Base-by-base conservation (phyloP, 2,329 filamentous ascomycete genomes). In the Reticulascus tulasneorum region DNA sequence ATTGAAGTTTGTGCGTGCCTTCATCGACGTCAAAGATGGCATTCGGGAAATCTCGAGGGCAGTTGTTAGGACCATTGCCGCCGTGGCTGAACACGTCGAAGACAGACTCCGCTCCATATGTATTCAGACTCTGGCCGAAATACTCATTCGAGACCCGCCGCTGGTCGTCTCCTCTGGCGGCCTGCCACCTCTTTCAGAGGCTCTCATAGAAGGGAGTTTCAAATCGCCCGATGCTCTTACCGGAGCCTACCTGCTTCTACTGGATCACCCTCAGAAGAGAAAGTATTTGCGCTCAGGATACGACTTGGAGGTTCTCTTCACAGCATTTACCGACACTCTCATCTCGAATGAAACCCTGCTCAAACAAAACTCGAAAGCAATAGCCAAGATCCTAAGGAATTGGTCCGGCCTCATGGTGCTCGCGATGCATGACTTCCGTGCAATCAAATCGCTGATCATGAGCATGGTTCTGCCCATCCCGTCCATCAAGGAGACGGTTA, bases 21-120 rank as follows among this genome's bases (percentile, higher is more conserved):
- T 98, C 53, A 69, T 98, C 4, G 93, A 98, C 55, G 88, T 97
- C 46, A 96, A 96, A 55, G 87, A 89, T 45, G 93, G 93, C 9
- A 82, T 94, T 8, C 76, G 79, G 45, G 91, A 98, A 57, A 76
- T 98, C 23, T 94, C 93, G 2, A 77, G 86, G 40, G 83, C 87
- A 1, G 81, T 98, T 15, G 85, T 94, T 7, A 80, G 93, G 36
- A 93, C 91, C 7, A 82, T 98, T 38, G 87, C 93, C 21, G 86
- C 93, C 5, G 84, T 97, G 31, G 91, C 93, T 20, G 89, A 95
- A 52, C 84, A 94, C 49, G 74, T 77, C 18, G 90, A 95, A 50
- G 91, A 95, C 56, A 79, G 90, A 32, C 66, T 98, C 12, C 80
- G 87, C 35, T 86, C 88, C 23, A 96, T 98, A 45, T 94, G 88